phyloP scores from a whole-genome alignment of 257 asterid species.

The Solanum habrochaites region DNA sequence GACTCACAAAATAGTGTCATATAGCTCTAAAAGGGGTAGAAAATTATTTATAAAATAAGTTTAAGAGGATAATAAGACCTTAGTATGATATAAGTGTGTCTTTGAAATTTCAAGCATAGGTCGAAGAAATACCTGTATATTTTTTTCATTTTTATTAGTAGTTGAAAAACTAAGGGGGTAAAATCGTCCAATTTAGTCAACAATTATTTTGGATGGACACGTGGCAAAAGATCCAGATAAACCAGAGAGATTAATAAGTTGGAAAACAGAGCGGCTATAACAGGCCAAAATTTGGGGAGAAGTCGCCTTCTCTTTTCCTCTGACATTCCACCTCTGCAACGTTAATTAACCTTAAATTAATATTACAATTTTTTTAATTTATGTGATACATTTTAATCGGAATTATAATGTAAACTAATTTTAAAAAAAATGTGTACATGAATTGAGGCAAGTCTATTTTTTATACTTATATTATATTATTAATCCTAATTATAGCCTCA shows the following conservation, averaged over 20 bases:
- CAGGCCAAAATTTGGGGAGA: constrained; percentile 20
- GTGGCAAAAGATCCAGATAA: constrained; percentile 4
- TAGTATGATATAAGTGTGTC: too few relatives aligned
- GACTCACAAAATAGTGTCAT: too few relatives aligned
- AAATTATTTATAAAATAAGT: too few relatives aligned
- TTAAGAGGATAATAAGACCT: too few relatives aligned
- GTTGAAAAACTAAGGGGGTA: not conserved
- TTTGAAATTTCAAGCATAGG: rapidly evolving
- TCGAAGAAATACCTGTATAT: rapidly evolving
- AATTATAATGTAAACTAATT: rapidly evolving
- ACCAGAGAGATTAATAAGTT: not conserved
- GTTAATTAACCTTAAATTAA: not conserved
- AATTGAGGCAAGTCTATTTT: not conserved
- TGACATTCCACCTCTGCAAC: constrained; percentile 77
- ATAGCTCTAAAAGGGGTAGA: too few relatives aligned
- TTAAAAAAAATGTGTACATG: not conserved
- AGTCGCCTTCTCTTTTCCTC: constrained; percentile 50
- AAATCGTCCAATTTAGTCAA: not conserved
- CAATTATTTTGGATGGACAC: constrained; percentile 13
- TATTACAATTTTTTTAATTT: rapidly evolving
- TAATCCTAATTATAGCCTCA: constrained; percentile 14
- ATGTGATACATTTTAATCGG: not conserved
- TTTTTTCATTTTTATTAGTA: not conserved
- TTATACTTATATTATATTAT: not conserved
- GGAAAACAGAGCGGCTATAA: constrained; percentile 24